A percentile compares a stretch with the other conserved stretches of the same genome.
phyloP scores from a whole-genome alignment of 2,329 filamentous ascomycete genomes.

The Acarospora socialis region DNA sequence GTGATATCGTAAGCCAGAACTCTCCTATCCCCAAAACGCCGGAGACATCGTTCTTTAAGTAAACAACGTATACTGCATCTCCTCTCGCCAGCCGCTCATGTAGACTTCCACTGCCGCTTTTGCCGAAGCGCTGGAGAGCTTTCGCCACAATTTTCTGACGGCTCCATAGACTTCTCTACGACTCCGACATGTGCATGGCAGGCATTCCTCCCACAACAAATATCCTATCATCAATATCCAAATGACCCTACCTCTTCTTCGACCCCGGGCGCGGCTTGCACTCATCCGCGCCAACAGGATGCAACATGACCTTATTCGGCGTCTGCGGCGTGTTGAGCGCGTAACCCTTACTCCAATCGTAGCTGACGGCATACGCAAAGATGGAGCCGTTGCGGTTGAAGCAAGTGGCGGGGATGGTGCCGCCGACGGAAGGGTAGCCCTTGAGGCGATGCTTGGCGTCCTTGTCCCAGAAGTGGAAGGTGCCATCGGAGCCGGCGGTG shows the following conservation, averaged over 20 bases:
- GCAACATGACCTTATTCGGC: slow-evolving; percentile 72
- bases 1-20: too few species aligned
- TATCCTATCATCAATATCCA: too few species aligned
- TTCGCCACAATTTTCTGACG: too few species aligned
- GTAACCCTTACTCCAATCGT: slow-evolving; percentile 98
- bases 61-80: too few species aligned
- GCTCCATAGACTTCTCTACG: too few species aligned
- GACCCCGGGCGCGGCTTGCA: slow-evolving; percentile 40
- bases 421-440: slow-evolving; percentile 72
- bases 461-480: slow-evolving; percentile 69
- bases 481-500: slow-evolving; percentile 87
- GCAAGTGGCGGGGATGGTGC: slow-evolving; percentile 78
- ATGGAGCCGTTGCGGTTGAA: slow-evolving; percentile 78
- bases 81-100: too few species aligned
- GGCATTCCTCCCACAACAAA: too few species aligned
- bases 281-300: slow-evolving; percentile 55
- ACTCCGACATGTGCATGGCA: too few species aligned
- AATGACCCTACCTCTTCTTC: slow-evolving; percentile 23
- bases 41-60: too few species aligned
- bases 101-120: too few species aligned
- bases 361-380: slow-evolving; percentile 81
- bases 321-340: slow-evolving; percentile 57
- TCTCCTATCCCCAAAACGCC: too few species aligned
- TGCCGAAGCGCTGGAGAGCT: too few species aligned
- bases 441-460: slow-evolving; percentile 79